These are phyloP conservation scores for Verticillium nubilum DNA, from an alignment of 2,329 filamentous ascomycete species.

Conservation along the genomic window DNA sequence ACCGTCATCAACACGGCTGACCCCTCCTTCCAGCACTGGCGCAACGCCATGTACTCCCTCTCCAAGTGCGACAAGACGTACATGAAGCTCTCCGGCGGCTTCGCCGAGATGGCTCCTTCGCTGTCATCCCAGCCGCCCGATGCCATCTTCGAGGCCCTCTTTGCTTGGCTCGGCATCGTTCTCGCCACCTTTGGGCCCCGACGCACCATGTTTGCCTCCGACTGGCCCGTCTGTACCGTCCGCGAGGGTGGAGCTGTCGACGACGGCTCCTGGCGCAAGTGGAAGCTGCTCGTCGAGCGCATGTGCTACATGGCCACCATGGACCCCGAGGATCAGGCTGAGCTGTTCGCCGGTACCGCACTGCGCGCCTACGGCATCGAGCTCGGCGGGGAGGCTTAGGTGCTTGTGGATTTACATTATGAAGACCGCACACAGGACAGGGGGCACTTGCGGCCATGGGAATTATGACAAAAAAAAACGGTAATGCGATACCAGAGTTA, in stretches of 20 bases:
- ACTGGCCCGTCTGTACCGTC: constrained; percentile 89
- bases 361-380: constrained; percentile 57
- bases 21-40: constrained; percentile 63
- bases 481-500: background rate
- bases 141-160: constrained; percentile 57
- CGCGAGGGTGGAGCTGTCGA: constrained; percentile 42
- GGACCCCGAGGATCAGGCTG: constrained; percentile 53
- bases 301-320: constrained; percentile 61
- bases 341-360: constrained; percentile 70
- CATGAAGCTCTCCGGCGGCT: constrained; percentile 87
- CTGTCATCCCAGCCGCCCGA: constrained; percentile 42
- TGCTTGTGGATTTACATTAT: background rate
- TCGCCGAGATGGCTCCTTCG: constrained; percentile 64
- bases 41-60: constrained; percentile 61
- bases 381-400: background rate
- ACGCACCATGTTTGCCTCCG: constrained; percentile 83
- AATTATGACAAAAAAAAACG: background rate
- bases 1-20: constrained; percentile 54
- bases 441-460: background rate
- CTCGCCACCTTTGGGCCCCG: constrained; percentile 66
- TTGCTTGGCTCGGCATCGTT: constrained; percentile 67
- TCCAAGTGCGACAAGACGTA: constrained; percentile 62
- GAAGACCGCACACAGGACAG: background rate
- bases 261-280: constrained; percentile 65
- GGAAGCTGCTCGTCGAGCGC: constrained; percentile 65